Conservation (phyloP, 2,329 filamentous ascomycete genomes). For the Albophoma yamanashiensis region DNA sequence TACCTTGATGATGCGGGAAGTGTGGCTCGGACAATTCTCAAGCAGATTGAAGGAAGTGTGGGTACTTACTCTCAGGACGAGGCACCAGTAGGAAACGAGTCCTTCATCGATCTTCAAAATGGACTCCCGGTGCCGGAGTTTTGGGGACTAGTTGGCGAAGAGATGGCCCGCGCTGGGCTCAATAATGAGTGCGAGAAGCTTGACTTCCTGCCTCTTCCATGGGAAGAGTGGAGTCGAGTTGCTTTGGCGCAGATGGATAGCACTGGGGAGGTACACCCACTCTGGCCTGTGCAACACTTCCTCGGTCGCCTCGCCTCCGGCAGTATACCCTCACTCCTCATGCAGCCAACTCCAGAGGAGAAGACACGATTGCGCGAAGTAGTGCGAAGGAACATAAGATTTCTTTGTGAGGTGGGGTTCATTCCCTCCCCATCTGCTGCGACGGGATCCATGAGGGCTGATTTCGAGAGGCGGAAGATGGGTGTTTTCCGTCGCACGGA, state of each 20-base stretch:
- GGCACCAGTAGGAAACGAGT: not conserved
- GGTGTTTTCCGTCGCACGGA: not conserved
- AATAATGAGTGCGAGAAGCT: not conserved
- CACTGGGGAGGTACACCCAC: constrained; percentile 8
- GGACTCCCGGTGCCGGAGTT: constrained; percentile 9
- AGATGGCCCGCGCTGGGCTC: constrained; percentile 2
- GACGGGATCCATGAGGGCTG: not conserved
- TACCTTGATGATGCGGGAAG: constrained; percentile 6
- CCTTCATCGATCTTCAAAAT: constrained; percentile 4
- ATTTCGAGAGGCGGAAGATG: not conserved
- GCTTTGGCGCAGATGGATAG: constrained; percentile 3
- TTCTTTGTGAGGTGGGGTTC: constrained; percentile 6
- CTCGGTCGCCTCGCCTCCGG: constrained; percentile 5
- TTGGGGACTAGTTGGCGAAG: constrained; percentile 8
- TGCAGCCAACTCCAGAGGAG: not conserved
- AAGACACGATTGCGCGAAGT: constrained; percentile 1
- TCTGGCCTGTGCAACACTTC: constrained; percentile 15
- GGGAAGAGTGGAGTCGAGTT: constrained; percentile 7
- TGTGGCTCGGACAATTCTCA: constrained; percentile 7
- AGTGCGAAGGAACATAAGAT: constrained; percentile 6
- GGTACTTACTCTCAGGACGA: not conserved
- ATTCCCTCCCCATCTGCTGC: constrained; percentile 24
- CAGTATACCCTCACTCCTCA: not conserved
- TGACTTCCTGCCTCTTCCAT: not conserved
- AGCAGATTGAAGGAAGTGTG: not conserved